Evolutionary conservation across 495 filamentous ascomycete species (phyloP), one percentile per base, ranked within the genome.

Genomic region (Amphirosellinia nigrospora): DNA sequence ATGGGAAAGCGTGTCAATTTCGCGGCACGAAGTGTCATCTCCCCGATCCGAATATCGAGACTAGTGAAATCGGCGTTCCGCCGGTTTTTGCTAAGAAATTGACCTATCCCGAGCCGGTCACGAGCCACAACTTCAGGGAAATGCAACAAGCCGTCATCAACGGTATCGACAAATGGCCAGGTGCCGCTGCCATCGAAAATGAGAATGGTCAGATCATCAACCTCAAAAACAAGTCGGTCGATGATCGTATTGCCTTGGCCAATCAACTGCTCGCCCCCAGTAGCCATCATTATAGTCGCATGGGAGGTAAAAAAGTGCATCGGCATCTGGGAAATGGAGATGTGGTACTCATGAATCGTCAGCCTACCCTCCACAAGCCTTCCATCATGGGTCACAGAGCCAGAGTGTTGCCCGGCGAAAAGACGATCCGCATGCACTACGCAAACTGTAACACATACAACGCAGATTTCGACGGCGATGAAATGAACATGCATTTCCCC

Each of bases 401-500:
- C 59, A 89, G 93, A 70, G 94, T 99, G 2, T 84, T 99, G 16
- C 92, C 93, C 0, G 94, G 93, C 11, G 96, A 99, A 78, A 94
- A 95, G 80, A 97, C 95, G 0, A 94, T 99, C 77, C 94, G 96
- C 68, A 98, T 99, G 95, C 96, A 98, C 83, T 99, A 99, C 81
- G 95, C 96, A 68, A 99, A 99, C 79, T 98, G 96, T 80, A 98
- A 98, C 78, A 97, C 96, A 13, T 99, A 99, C 86, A 99, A 99
- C 74, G 96, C 96, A n/a, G 96, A 99, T 87, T 99, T 98, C 80
- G 96, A 99, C 78, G 96, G 96, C 79, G 96, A 99, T 74, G 96
- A 99, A 81, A 99, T 99, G 96, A 99, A 99, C 79, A 97, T 99
- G 96, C 96, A 99, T 79, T 97, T 99, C 77, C 96, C 96, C 11